Percentiles rank a stretch among this genome's conserved stretches.
Evolutionary conservation across 495 filamentous ascomycete species (phyloP).

Genomic region (Ramalina peruviana): DNA sequence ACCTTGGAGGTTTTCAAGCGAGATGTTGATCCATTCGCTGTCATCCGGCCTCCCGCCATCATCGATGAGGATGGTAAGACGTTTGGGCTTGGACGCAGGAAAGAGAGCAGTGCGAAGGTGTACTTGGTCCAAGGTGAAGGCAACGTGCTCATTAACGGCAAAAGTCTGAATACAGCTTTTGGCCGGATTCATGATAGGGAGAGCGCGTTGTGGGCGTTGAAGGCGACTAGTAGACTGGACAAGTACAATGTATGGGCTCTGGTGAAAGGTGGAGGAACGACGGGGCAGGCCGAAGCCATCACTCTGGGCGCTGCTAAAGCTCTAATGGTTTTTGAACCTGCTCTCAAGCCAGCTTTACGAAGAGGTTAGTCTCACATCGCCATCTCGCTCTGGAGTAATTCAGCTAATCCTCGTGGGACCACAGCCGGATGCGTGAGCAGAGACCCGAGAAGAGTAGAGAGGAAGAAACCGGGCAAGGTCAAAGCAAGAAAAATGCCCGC

Average conservation of each 20-base stretch:
- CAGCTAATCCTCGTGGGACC: slow-evolving; percentile 9
- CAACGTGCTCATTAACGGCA: slow-evolving; percentile 80
- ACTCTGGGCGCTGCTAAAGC: slow-evolving; percentile 86
- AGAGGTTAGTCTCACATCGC: slow-evolving; percentile 51
- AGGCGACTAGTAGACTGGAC: slow-evolving; percentile 67
- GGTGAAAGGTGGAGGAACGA: slow-evolving; percentile 73
- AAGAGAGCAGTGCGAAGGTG: slow-evolving; percentile 69
- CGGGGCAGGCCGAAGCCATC: slow-evolving; percentile 89
- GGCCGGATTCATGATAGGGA: slow-evolving; percentile 85
- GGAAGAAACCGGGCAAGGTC: slow-evolving; percentile 91
- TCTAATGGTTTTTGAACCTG: slow-evolving; percentile 41
- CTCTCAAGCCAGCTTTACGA: slow-evolving; percentile 69
- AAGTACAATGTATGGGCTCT: slow-evolving; percentile 95
- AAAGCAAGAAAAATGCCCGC: slow-evolving; percentile 97
- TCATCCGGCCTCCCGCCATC: slow-evolving; percentile 35
- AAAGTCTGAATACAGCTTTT: slow-evolving; percentile 63
- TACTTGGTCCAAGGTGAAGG: slow-evolving; percentile 85
- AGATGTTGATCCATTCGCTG: slow-evolving; percentile 54
- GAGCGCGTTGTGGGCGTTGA: slow-evolving; percentile 82
- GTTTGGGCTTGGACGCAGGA: slow-evolving; percentile 67
- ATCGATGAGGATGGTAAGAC: slow-evolving; percentile 66
- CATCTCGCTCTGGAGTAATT: slow-evolving; percentile 1
- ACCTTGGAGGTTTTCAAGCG: slow-evolving; percentile 59
- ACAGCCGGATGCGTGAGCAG: slow-evolving; percentile 84
- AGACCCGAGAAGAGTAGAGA: slow-evolving; percentile 83